Conservation (phyloP, 768 basidiomycete genomes). For the Mrakia blollopis region DNA sequence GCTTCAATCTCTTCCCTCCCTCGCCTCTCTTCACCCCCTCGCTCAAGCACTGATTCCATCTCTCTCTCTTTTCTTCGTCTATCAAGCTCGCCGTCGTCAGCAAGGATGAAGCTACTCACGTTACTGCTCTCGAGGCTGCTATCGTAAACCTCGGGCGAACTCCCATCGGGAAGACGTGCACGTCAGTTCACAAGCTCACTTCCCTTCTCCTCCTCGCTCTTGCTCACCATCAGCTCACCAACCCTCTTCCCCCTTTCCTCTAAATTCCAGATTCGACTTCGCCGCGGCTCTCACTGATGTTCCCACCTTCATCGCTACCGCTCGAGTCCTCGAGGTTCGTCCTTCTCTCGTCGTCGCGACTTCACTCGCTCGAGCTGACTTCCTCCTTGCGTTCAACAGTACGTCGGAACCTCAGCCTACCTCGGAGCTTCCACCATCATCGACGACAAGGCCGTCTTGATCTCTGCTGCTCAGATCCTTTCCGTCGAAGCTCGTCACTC, state of each 20-base stretch:
- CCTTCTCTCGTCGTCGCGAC: background rate
- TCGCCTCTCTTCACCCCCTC: background rate
- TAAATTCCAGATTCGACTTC: conserved; percentile 32
- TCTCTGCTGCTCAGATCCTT: conserved; percentile 33
- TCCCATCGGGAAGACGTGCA: conserved; percentile 30
- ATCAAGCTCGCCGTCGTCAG: conserved; percentile 29
- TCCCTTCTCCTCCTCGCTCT: background rate
- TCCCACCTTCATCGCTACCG: conserved; percentile 34
- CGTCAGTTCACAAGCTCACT: background rate
- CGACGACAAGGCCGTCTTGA: conserved; percentile 29
- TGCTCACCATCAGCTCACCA: background rate
- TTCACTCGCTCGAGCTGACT: background rate
- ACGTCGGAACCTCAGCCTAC: conserved; percentile 37
- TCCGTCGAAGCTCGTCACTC: conserved; percentile 35
- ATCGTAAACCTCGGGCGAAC: conserved; percentile 27
- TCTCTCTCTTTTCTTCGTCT: background rate
- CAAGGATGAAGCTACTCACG: conserved; percentile 34
- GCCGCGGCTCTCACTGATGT: conserved; percentile 31
- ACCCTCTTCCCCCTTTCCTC: background rate
- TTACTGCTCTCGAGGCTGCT: conserved; percentile 33
- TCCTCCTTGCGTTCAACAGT: background rate
- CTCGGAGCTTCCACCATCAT: conserved; percentile 35
- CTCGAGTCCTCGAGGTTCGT: conserved; percentile 34
- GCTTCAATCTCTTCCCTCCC: background rate
- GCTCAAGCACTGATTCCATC: background rate